These are phyloP conservation scores for Plasmopara viticola DNA, from an alignment of 352 stramenopile species.

Conservation along the genomic window DNA sequence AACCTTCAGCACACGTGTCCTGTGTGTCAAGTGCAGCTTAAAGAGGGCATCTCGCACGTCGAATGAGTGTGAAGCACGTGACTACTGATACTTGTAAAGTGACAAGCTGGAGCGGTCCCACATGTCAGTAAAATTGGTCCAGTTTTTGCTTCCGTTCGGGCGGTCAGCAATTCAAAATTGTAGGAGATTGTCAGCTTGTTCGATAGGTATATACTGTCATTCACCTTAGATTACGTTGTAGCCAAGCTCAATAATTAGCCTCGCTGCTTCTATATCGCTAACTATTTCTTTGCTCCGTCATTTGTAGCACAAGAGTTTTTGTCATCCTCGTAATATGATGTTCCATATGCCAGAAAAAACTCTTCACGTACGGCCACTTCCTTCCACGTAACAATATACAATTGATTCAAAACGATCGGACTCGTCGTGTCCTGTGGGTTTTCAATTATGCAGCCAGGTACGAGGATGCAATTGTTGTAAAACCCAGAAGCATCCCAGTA, in stretches of 20 bases:
- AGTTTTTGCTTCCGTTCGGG: background rate
- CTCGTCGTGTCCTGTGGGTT: slow-evolving; percentile 71
- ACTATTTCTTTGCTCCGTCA: slow-evolving; percentile 24
- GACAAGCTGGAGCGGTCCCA: too few relatives aligned
- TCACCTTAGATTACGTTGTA: slow-evolving; percentile 37
- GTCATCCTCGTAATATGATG: slow-evolving; percentile 85
- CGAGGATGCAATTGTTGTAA: slow-evolving; percentile 89
- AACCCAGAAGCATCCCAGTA: slow-evolving; percentile 86
- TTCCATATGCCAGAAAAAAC: slow-evolving; percentile 86
- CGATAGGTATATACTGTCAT: slow-evolving; percentile 24
- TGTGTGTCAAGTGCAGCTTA: slow-evolving; percentile 41
- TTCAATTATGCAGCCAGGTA: slow-evolving; percentile 76
- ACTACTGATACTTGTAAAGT: slow-evolving; percentile 2
- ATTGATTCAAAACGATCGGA: slow-evolving; percentile 74
- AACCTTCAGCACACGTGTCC: slow-evolving; percentile 64
- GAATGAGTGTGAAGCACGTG: background rate
- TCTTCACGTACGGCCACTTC: slow-evolving; percentile 76
- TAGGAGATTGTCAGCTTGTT: slow-evolving; percentile 5
- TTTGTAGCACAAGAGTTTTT: slow-evolving; percentile 45
- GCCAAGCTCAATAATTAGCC: slow-evolving; percentile 13
- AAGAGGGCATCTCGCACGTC: slow-evolving; percentile 7
- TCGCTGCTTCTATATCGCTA: slow-evolving; percentile 37
- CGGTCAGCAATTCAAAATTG: background rate
- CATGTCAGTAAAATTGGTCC: too few relatives aligned
- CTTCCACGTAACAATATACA: slow-evolving; percentile 88